Conservation (phyloP, 2,329 filamentous ascomycete genomes). For the Pseudocercospora crystallina region DNA sequence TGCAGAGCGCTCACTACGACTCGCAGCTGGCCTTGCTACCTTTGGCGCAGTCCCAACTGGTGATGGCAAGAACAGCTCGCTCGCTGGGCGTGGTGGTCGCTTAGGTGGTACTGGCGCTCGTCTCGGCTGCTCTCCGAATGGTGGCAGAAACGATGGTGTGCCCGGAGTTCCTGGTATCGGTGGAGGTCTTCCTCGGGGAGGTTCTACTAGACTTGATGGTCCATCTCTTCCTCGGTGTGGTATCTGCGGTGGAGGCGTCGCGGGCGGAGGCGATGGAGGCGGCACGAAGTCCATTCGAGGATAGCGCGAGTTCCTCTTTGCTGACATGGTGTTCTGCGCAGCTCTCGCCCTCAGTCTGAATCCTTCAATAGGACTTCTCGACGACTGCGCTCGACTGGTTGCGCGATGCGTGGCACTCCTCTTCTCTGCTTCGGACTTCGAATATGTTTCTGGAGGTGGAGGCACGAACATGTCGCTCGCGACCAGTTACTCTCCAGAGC, state of each 20-base stretch:
- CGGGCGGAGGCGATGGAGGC: constrained; percentile 9
- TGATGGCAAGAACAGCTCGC: constrained; percentile 18
- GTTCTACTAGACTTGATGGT: not conserved
- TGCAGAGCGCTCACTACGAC: too few species aligned
- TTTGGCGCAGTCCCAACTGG: not conserved
- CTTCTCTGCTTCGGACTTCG: not conserved
- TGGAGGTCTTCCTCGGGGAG: not conserved
- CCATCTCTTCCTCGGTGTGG: not conserved
- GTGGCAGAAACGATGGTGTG: constrained; percentile 2
- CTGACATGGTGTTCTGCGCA: constrained; percentile 7
- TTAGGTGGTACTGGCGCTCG: constrained; percentile 23
- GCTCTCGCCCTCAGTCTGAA: not conserved
- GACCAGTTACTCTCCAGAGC: too few species aligned
- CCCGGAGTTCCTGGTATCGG: not conserved
- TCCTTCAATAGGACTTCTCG: not conserved
- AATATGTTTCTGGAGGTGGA: not conserved
- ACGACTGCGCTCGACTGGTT: not conserved
- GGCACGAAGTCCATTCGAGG: not conserved
- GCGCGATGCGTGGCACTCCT: not conserved
- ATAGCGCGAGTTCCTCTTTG: not conserved
- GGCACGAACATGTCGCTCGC: constrained; percentile 1
- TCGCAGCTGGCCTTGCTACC: too few species aligned
- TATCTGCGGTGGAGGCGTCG: constrained; percentile 1
- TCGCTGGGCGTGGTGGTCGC: constrained; percentile 23
- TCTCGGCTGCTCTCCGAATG: constrained; percentile 15